These are phyloP conservation scores for Cyclocybe aegerita DNA, from an alignment of 768 basidiomycete species.

Conservation along the genomic window DNA sequence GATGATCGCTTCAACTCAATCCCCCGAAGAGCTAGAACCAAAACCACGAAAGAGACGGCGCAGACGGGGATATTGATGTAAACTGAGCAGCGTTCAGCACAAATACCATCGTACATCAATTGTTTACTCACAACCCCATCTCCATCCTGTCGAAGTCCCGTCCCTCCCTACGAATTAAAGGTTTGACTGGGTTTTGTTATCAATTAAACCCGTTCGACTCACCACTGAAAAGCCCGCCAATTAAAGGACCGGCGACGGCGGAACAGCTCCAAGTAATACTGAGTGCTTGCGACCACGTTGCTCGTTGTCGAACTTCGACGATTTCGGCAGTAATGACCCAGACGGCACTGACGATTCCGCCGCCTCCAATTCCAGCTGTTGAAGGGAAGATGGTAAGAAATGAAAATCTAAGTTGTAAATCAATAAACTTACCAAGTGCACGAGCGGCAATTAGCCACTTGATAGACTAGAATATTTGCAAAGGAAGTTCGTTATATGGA, in stretches of 20 bases:
- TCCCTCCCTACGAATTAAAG: conserved; percentile 24
- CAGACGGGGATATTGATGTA: conserved; percentile 83
- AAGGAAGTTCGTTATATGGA: conserved; percentile 14
- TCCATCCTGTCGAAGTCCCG: conserved; percentile 55
- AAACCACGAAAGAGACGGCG: conserved; percentile 53
- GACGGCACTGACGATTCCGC: conserved; percentile 82
- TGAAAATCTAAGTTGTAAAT: conserved; percentile 19
- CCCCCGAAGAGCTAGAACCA: conserved; percentile 58
- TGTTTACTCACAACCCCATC: conserved; percentile 77
- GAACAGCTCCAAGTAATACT: conserved; percentile 88
- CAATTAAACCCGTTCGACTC: conserved; percentile 20
- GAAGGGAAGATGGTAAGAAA: conserved; percentile 16
- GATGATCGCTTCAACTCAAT: conserved; percentile 46
- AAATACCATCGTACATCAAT: conserved; percentile 10
- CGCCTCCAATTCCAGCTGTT: conserved; percentile 78
- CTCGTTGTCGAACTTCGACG: conserved; percentile 65
- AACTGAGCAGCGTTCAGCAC: conserved; percentile 44
- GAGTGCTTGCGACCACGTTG: conserved; percentile 84
- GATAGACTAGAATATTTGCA: conserved; percentile 38
- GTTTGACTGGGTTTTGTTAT: too few species aligned
- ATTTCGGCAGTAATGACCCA: conserved; percentile 89
- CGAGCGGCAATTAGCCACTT: conserved; percentile 69
- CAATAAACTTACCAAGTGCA: conserved; percentile 34
- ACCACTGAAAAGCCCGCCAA: conserved; percentile 86
- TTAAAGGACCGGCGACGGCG: conserved; percentile 76